Base-by-base conservation (phyloP, 2,329 filamentous ascomycete species). In the Sodiomyces alkalinus region DNA sequence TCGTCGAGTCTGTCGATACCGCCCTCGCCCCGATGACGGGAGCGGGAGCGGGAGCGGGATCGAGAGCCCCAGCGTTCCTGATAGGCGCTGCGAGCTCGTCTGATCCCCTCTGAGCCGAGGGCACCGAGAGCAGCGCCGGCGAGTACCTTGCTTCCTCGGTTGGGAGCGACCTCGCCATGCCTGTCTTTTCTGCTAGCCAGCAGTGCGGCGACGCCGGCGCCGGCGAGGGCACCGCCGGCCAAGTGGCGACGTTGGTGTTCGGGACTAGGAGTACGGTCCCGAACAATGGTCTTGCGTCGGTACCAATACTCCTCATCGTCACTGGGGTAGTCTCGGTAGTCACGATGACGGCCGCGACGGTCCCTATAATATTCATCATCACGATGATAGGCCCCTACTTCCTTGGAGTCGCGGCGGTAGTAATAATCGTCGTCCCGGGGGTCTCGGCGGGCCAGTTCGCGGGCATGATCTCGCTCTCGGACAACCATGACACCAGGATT, bases 201-300 rank as follows among this genome's bases (percentile, higher is more conserved):
- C 3, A 76, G 48, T n/a, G 71, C 72, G 8, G 66, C 64, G 6
- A 72, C 48, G 27, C 71, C 72, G 12, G 72, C 72, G 11, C 70
- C 72, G 17, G 72, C 72, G 11, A 75, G 55, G 7, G 70, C 72
- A n/a, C 72, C 72, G 41, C 74, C 70, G 14, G 71, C 71, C 5
- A 77, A 47, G 39, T 74, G 65, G 22, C 65, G 64, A 45, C 61
- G 72, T 39, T 67, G 66, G 37, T 68, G 60, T 22, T 58, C 57
- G 4, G 56, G 50, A 37, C 62, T 64, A 9, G 52, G 51, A 35
- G 65, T 69, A 23, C 61, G 56, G 12, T 67, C 64, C 12, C 56
- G 62, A 19, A 67, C 51, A 22, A 65, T 44, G 26, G 35, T 70
- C 7, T 22, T 22, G 61, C 58, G 40, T 47, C 53, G 47, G 22